Evolutionary conservation across 495 filamentous ascomycete genomes (phyloP), one percentile per base, ranked within the genome.

Genomic region (Xylaria longipes): DNA sequence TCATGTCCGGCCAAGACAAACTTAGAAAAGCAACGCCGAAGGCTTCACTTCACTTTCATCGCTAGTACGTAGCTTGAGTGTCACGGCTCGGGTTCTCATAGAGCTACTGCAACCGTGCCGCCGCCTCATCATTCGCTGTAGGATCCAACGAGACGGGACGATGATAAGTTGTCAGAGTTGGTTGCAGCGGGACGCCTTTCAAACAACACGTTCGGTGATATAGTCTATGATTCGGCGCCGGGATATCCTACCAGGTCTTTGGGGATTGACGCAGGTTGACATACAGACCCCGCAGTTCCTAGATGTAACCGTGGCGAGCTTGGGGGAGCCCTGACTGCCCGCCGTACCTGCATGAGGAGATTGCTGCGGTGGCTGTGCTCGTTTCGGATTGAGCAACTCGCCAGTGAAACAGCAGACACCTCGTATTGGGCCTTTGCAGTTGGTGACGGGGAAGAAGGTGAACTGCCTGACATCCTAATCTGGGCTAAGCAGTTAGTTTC

Each of bases 311-410:
- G 31, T 52, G 45, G 45, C 43, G 46, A 37, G 64, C 29, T 35
- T 15, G 46, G 54, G 50, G 56, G 70, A 68, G 5, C 14, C 58
- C 33, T 20, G 25, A 4, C 22, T 41, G 35, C 60, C 37, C 6
- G 60, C 41, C 33, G 74, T 78, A 78, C 76, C 76, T 78, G 76
- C 76, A 74, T 78, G 73, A 75, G 76, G 68, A 62, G 41, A 58
- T 35, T 9, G 31, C 22, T 67, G 48, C 20, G 70, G 74, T 74
- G 76, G 76, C 76, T 78, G 72, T 78, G 76, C 63, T 70, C 27
- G 76, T 78, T 78, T 78, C 74, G 71, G 70, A 66, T 73, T 76
- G 61, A 75, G 58, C 74, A 56, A 52, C 31, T 41, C n/a, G 1
- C 15, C 46, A 43, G 31, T 56, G 48, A 67, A 67, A 67, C 65